Evolutionary conservation across 352 stramenopile genomes (phyloP).

Genomic region (Globisporangium recalcitrans): DNA sequence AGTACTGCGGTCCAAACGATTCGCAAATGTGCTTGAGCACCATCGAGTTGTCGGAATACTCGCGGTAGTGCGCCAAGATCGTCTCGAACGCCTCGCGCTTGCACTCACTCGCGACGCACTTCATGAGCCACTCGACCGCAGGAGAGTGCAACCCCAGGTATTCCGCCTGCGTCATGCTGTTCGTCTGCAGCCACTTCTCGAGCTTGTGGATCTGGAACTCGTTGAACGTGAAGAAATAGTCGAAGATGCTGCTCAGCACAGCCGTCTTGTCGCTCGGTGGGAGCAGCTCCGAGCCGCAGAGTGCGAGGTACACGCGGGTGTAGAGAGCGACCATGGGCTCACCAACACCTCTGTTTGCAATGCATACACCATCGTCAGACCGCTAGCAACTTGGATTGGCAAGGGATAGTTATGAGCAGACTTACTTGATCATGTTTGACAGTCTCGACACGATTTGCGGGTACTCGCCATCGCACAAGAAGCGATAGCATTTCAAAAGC

Average conservation of each 20-base stretch:
- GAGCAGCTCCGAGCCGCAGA: constrained; percentile 61
- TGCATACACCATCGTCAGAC: background rate
- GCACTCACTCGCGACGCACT: constrained; percentile 43
- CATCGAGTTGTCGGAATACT: constrained; percentile 86
- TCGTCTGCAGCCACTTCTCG: constrained; percentile 36
- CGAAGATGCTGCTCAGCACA: constrained; percentile 76
- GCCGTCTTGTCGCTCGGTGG: constrained; percentile 32
- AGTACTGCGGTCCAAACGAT: constrained; percentile 59
- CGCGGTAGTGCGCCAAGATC: constrained; percentile 73
- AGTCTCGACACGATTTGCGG: constrained; percentile 73
- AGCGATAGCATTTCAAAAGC: constrained; percentile 85
- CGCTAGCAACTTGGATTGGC: background rate
- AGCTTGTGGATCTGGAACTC: constrained; percentile 59
- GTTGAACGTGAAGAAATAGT: constrained; percentile 87
- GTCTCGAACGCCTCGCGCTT: constrained; percentile 49
- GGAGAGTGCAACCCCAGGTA: constrained; percentile 81
- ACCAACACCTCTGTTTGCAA: constrained; percentile 68
- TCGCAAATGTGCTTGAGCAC: constrained; percentile 85
- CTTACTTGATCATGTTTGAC: constrained; percentile 86
- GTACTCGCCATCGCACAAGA: constrained; percentile 88
- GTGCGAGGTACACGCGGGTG: constrained; percentile 75
- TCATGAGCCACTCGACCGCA: constrained; percentile 84
- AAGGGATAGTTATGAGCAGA: constrained; percentile 1
- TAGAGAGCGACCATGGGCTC: constrained; percentile 88
- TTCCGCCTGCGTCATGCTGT: constrained; percentile 52